A percentile compares a stretch with the other conserved stretches of the same genome.
phyloP scores from a whole-genome alignment of 1,139 yeast species.

The Kodamaea sp. region DNA sequence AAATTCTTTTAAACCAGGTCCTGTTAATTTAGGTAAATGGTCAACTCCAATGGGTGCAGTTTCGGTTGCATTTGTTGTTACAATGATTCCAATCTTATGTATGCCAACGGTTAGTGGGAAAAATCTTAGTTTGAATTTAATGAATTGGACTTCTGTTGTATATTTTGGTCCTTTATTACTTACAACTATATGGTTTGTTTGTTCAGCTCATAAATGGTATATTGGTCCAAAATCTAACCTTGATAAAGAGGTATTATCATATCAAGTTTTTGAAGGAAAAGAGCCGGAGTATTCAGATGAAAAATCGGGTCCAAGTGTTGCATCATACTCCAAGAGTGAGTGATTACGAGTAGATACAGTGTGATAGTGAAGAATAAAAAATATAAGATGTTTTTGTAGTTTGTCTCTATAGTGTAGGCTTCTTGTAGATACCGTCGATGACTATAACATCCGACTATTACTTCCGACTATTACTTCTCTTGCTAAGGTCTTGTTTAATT shows the following conservation, averaged over 20 bases:
- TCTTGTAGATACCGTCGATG: too few species aligned
- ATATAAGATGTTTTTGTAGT: too few species aligned
- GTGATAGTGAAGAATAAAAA: too few species aligned
- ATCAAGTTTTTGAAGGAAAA: too few species aligned
- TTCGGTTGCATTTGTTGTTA: conserved; percentile 45
- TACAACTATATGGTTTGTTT: conserved; percentile 48
- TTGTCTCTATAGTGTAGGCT: too few species aligned
- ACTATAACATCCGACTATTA: too few species aligned
- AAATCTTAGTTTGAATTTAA: conserved; percentile 40
- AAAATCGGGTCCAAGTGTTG: too few species aligned
- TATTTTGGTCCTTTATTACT: conserved; percentile 62
- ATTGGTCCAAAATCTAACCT: conserved; percentile 65
- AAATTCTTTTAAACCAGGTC: conserved; percentile 58
- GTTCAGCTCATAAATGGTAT: conserved; percentile 63
- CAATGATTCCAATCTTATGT: conserved; percentile 66
- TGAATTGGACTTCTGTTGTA: conserved; percentile 74
- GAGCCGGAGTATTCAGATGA: too few species aligned
- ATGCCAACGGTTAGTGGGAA: conserved; percentile 57
- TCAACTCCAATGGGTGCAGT: conserved; percentile 47
- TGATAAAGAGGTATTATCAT: conserved; percentile 24
- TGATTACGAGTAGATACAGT: too few species aligned
- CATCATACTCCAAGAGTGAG: too few species aligned
- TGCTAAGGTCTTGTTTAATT: too few species aligned
- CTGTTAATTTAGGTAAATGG: conserved; percentile 61
- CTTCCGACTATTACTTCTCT: too few species aligned